Base-by-base conservation (phyloP, 805 yeast species). In the Ogataea zsoltii region DNA sequence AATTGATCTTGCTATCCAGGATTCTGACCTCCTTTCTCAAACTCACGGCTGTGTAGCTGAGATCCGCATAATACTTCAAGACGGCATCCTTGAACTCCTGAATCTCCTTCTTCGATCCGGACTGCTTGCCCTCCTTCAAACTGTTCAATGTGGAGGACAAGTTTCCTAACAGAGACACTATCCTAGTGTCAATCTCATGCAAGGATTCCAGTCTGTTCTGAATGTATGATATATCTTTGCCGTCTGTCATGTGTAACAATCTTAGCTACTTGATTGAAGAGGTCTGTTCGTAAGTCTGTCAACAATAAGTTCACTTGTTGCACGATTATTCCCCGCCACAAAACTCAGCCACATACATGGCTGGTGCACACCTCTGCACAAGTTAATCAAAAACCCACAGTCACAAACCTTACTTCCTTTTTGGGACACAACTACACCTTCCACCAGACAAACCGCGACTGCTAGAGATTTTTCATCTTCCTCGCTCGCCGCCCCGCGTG, bases 11-110 rank as follows among this genome's bases (percentile, higher is more conserved):
- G 35, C 77, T 79, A 63, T 86, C 90, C 63, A 85, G 69, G 12
- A 76, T 56, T 57, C 79, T 79, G 35, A 87, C 79, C 55, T 87
- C 96, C 38, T 75, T 72, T n/a, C 90, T 70, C 28, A 87, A 63
- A 36, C 72, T 72, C 13, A 78, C 74, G 2, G 90, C 80, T 4
- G 85, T 74, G 28, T 66, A 71, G 56, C 85, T 81, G 3, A 87
- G 63, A 36, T 77, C 74, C 7, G 62, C 64, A 58, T 82, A 82
- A 45, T 83, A 82, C 14, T 65, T 55, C 28, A 69, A 63, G 2
- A 81, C 69, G 26, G 78, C 75, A 0, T 52, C 44, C 21, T 71
- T 58, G 49, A 84, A 79, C 26, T 66, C 64, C 4, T 66, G 59
- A 46, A 72, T 44, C 1, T 57, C 61, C 15, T 51, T 41, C 49